Percentiles rank a stretch among this genome's conserved stretches.
Evolutionary conservation across 1,284 basidiomycete genomes (phyloP).

Genomic region (Veloboletus limbatus): DNA sequence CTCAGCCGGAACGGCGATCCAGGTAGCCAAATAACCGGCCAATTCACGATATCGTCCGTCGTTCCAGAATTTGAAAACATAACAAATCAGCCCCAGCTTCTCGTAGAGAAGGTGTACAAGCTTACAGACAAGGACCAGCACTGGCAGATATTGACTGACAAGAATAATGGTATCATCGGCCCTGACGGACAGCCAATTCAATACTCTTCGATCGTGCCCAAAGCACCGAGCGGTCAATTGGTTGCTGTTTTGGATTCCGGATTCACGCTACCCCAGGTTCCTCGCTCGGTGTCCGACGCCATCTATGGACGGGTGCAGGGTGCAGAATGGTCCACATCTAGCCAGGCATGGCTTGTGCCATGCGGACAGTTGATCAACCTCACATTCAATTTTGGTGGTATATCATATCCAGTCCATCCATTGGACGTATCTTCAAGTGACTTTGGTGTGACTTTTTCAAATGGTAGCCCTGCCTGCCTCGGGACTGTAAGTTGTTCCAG

Average conservation of each 20-base stretch:
- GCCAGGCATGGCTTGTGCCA: slow-evolving; percentile 68
- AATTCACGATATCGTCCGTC: slow-evolving; percentile 47
- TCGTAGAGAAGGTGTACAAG: slow-evolving; percentile 54
- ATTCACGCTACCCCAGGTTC: slow-evolving; percentile 67
- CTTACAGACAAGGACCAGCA: slow-evolving; percentile 59
- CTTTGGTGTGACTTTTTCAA: slow-evolving; percentile 50
- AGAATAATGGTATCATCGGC: slow-evolving; percentile 58
- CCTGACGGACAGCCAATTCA: slow-evolving; percentile 66
- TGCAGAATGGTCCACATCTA: slow-evolving; percentile 58
- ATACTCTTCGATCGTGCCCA: slow-evolving; percentile 64
- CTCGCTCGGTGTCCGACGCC: slow-evolving; percentile 69
- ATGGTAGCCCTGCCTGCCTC: slow-evolving; percentile 62
- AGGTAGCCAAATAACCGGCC: slow-evolving; percentile 49
- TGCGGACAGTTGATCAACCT: slow-evolving; percentile 70
- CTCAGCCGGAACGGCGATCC: slow-evolving; percentile 61
- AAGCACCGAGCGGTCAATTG: slow-evolving; percentile 55
- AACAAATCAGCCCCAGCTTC: slow-evolving; percentile 57
- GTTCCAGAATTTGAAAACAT: slow-evolving; percentile 61
- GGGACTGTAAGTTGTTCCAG: slow-evolving; percentile 53
- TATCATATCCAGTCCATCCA: slow-evolving; percentile 67
- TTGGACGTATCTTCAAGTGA: slow-evolving; percentile 69
- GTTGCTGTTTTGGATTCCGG: slow-evolving; percentile 78
- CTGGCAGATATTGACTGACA: slow-evolving; percentile 72
- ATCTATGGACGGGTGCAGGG: slow-evolving; percentile 78
- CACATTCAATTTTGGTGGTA: slow-evolving; percentile 67